Conservation (phyloP, 2,329 filamentous ascomycete genomes). For the Mariannaea elegans region DNA sequence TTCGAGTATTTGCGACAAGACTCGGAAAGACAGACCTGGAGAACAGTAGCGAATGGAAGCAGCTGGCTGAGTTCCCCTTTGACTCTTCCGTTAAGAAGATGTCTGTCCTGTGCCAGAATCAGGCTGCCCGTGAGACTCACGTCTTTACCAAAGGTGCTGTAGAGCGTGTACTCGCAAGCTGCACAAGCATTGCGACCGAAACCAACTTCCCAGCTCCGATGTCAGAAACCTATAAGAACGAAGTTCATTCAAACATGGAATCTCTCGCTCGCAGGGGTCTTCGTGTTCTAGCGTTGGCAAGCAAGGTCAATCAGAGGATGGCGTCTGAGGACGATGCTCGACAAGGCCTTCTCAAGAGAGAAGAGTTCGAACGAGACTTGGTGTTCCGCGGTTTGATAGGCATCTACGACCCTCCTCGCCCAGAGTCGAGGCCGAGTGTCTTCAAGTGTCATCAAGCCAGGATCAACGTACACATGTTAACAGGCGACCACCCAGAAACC, state of each 20-base stretch:
- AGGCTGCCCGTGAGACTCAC: conserved; percentile 50
- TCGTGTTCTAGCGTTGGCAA: conserved; percentile 73
- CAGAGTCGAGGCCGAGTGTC: conserved; percentile 70
- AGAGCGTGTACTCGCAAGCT: conserved; percentile 72
- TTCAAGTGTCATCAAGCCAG: conserved; percentile 67
- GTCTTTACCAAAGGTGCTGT: conserved; percentile 75
- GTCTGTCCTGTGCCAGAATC: conserved; percentile 71
- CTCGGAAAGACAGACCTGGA: conserved; percentile 58
- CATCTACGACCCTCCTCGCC: conserved; percentile 76
- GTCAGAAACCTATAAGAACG: conserved; percentile 60
- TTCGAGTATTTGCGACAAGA: conserved; percentile 76
- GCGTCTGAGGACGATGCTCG: conserved; percentile 50
- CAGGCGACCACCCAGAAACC: conserved; percentile 74
- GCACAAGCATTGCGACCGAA: conserved; percentile 59
- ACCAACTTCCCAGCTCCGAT: conserved; percentile 55
- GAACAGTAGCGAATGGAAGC: conserved; percentile 54
- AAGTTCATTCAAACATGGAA: conserved; percentile 75
- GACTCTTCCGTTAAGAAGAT: conserved; percentile 81
- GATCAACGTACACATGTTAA: conserved; percentile 73
- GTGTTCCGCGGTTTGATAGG: conserved; percentile 75
- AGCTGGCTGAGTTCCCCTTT: conserved; percentile 76
- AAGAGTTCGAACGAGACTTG: conserved; percentile 67
- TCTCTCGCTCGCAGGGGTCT: conserved; percentile 71
- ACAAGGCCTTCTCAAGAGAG: conserved; percentile 53
- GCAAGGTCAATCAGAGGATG: conserved; percentile 51